Evolutionary conservation across 148 eudicot genomes (phyloP).

Genomic region (Pouteria glomerata): DNA sequence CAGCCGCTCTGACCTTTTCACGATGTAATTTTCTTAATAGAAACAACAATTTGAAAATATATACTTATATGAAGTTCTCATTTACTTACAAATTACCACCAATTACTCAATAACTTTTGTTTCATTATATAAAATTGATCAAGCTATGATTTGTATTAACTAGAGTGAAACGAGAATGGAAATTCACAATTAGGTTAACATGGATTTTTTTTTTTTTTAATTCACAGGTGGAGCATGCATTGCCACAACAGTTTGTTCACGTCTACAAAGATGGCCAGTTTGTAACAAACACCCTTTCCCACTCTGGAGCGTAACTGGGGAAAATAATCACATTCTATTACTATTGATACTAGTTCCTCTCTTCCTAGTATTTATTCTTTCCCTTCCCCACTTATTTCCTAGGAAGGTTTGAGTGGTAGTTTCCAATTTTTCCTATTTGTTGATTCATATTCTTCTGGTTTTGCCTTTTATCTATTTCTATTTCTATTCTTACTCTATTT

Average conservation of each 20-base stretch:
- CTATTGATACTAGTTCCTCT: background rate
- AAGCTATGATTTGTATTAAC: background rate
- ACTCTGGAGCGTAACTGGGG: slow-evolving; percentile 71
- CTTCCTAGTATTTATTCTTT: background rate
- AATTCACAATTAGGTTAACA: too few species aligned
- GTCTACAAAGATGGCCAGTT: slow-evolving; percentile 74
- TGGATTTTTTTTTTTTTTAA: background rate
- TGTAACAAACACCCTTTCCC: slow-evolving; percentile 77
- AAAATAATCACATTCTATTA: background rate
- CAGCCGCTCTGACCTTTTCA: background rate
- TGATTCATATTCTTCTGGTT: background rate
- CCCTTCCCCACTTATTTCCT: slow-evolving; percentile 5
- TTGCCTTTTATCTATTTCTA: background rate
- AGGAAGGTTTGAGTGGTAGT: background rate
- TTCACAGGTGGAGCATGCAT: slow-evolving; percentile 77
- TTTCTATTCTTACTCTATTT: too few species aligned
- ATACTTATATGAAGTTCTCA: too few species aligned
- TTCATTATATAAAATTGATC: background rate
- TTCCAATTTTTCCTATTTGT: slow-evolving; percentile 3
- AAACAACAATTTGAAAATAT: too few species aligned
- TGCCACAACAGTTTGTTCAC: slow-evolving; percentile 90
- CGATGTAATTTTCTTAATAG: background rate
- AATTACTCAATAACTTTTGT: background rate
- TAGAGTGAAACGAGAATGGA: background rate
- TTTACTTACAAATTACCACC: too few species aligned